Evolutionary conservation across 805 yeast species (phyloP), one percentile per base, ranked within the genome.

Genomic region (Lipomyces spencermartinsiae): DNA sequence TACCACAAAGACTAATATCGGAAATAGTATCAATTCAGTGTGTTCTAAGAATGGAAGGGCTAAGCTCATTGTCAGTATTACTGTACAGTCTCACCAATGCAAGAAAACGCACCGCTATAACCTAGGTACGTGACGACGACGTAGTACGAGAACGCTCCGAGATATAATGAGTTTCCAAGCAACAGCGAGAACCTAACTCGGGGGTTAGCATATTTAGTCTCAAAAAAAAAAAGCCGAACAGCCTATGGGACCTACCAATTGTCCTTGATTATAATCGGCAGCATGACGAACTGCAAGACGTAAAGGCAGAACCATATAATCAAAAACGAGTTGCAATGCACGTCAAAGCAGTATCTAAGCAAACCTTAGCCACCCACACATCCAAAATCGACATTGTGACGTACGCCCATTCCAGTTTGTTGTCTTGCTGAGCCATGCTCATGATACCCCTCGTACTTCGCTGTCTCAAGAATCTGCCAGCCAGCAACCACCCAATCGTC

Each of bases 301-400:
- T 92, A 91, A 49, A 92, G 81, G 61, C 85, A 78, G 63, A 91
- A 83, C 97, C 97, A 92, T 57, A 92, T 87, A 16, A 89, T 82
- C 70, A 92, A 80, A 76, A 90, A 92, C n/a, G 97, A 86, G 78
- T 93, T 93, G 81, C 97, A 92, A 79, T 93, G 98, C 34, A 93
- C 89, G 75, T 93, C 98, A 76, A 93, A 93, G 80, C 97, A 92
- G 77, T 92, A 74, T 8, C 73, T 71, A 33, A 25, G 8, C 14
- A 22, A 9, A 16, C 5, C 34, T 56, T 57, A 65, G 58, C 49
- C 31, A 12, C 33, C 34, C 22, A 4, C 56, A 53, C 56, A 25
- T 12, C 35, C 5, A 54, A 33, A 53, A 31, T 12, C 7, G 54
- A 51, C 29, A 35, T 33, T 33, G 12, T 8, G n/a, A 66, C 73